Evolutionary conservation across 75 land plant species (phyloP), one percentile per base, ranked within the genome.

Genomic region (Sequoiadendron giganteum): DNA sequence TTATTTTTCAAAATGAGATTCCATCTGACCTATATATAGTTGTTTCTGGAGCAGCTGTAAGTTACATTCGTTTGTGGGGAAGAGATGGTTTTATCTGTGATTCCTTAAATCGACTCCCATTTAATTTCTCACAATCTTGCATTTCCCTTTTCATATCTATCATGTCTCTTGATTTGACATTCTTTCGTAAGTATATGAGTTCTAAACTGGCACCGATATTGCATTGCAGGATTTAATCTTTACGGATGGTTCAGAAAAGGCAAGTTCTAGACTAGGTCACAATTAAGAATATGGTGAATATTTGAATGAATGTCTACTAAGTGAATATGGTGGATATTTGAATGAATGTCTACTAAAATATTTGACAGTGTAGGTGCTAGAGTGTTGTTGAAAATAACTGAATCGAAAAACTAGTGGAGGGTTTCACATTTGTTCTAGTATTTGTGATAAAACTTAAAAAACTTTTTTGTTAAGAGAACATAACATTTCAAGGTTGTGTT

Each of bases 1-100:
- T 88, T 39, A 91, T 91, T 88, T 83, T 91, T 38, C 73, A 86
- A 73, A 91, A 86, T 28, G 90, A 88, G 81, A 83, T 84, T 40
- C 91, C 91, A 21, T 83, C 88, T 30, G 90, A 81, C 54, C 84
- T 91, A 49, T 91, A 88, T 81, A 86, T 88, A 16, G 56, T 91
- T 1, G 86, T 91, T 39, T 88, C 86, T 15, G 91, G 91, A 80
- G 55, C 68, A 79, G 91, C 83, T 55, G 54, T 55, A 55, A 55
- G 56, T 55, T 55, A 55, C 56, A 55, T 55, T 11, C 0, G 15
- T 55, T 55, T 55, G 15, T 55, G 16, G 56, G 15, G 56, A 14
- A 55, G 56, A 55, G 14, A 55, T 42, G 43, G 43, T 42, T 42
- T 42, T 42, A 42, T 42, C 1, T 42, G 43, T 42, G 43, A 42